A percentile compares a stretch with the other conserved stretches of the same genome.
Conservation (phyloP, 2,329 filamentous ascomycete genomes). For the Alternaria postmessia region DNA sequence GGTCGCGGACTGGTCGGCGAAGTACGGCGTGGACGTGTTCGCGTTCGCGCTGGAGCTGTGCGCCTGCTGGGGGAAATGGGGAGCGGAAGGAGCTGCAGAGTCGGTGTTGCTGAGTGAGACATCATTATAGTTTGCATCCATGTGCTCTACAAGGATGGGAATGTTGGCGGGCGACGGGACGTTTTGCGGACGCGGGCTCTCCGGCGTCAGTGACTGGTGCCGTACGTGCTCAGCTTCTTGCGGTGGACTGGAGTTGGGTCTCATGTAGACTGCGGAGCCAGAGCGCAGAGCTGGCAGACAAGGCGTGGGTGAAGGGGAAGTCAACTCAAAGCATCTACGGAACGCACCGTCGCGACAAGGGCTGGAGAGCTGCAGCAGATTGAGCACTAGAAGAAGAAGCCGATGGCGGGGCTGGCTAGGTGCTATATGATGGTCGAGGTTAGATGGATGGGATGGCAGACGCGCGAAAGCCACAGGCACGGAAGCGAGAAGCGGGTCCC, state of each 20-base stretch:
- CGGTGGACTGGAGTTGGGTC: constrained; percentile 61
- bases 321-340: constrained; percentile 32
- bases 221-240: constrained; percentile 67
- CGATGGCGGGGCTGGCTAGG: constrained; percentile 26
- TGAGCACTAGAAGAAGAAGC: constrained; percentile 12
- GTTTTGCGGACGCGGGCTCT: constrained; percentile 75
- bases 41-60: constrained; percentile 38
- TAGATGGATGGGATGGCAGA: constrained; percentile 5
- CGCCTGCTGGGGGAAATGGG: constrained; percentile 45
- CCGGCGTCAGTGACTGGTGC: constrained; percentile 71
- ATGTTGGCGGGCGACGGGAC: constrained; percentile 73
- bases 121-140: constrained; percentile 75
- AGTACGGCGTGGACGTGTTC: constrained; percentile 41
- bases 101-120: constrained; percentile 66
- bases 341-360: constrained; percentile 28
- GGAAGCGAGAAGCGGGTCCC: constrained; percentile 17
- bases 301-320: constrained; percentile 12
- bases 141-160: constrained; percentile 73
- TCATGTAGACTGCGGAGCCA: constrained; percentile 58
- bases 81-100: constrained; percentile 34
- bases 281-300: constrained; percentile 27
- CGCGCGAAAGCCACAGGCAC: constrained; percentile 13
- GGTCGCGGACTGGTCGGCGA: constrained; percentile 36
- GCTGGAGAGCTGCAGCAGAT: constrained; percentile 15
- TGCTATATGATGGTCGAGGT: constrained; percentile 19